Evolutionary conservation across 345 rosid species (phyloP).

Genomic region (Gossypium anomalum): DNA sequence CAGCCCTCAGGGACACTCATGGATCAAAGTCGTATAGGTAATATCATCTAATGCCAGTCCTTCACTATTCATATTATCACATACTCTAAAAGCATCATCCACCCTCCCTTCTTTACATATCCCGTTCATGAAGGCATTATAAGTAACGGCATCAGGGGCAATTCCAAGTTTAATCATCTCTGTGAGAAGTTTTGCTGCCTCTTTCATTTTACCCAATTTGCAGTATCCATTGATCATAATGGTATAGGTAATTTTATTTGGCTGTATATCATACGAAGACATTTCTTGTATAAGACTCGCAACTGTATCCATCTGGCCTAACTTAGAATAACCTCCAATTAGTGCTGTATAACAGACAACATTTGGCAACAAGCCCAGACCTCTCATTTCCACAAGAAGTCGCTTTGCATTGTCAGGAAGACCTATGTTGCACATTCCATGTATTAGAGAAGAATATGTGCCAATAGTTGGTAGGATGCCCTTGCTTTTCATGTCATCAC

Average conservation of each 20-base stretch:
- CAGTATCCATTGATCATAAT: conserved; percentile 60
- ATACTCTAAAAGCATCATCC: conserved; percentile 48
- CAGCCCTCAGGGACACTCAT: conserved; percentile 35
- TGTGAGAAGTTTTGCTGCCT: conserved; percentile 54
- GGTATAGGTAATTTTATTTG: conserved; percentile 77
- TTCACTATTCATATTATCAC: conserved; percentile 31
- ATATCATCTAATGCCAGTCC: conserved; percentile 49
- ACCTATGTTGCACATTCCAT: conserved; percentile 57
- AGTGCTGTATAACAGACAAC: conserved; percentile 70
- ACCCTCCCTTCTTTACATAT: conserved; percentile 55
- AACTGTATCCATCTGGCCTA: conserved; percentile 64
- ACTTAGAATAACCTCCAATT: conserved; percentile 63
- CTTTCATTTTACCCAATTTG: conserved; percentile 49
- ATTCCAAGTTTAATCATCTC: conserved; percentile 60
- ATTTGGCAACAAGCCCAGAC: conserved; percentile 58
- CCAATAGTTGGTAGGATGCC: conserved; percentile 42
- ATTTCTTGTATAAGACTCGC: conserved; percentile 51
- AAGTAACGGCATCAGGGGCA: conserved; percentile 56
- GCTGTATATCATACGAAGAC: conserved; percentile 42
- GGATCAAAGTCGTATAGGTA: conserved; percentile 54
- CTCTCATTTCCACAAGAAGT: conserved; percentile 56
- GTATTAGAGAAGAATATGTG: conserved; percentile 67
- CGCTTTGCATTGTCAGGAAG: conserved; percentile 48
- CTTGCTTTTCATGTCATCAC: conserved; percentile 57
- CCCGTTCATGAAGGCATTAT: conserved; percentile 52